Percentiles rank a stretch among this genome's conserved stretches.
These are phyloP conservation scores for Trichoderma citrinoviride DNA, from an alignment of 2,329 filamentous ascomycete species.

Conservation along the genomic window DNA sequence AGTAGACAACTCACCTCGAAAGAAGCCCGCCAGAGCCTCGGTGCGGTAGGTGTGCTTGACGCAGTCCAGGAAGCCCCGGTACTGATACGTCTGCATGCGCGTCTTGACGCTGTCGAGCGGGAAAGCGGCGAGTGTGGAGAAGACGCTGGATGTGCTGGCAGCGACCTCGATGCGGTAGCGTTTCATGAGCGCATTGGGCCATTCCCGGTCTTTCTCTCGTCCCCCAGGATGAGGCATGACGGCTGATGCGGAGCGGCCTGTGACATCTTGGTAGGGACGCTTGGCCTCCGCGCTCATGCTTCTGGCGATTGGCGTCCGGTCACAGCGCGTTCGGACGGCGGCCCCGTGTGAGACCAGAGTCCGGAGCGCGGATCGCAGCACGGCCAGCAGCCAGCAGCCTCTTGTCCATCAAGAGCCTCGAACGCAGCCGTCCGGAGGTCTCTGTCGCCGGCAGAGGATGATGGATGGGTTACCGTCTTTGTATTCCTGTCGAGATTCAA, in stretches of 20 bases:
- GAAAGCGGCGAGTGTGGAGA: constrained; percentile 78
- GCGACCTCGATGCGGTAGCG: constrained; percentile 78
- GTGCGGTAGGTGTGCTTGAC: constrained; percentile 71
- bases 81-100: constrained; percentile 84
- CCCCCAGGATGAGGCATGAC: constrained; percentile 32
- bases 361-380: constrained; percentile 33
- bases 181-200: constrained; percentile 57
- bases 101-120: constrained; percentile 88
- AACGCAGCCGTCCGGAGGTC: constrained; percentile 4
- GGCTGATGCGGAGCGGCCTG: constrained; percentile 33
- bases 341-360: constrained; percentile 32
- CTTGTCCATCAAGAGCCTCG: constrained; percentile 39
- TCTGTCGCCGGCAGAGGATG: neutral
- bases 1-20: constrained; percentile 59
- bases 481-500: neutral
- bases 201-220: constrained; percentile 28
- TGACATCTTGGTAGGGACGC: constrained; percentile 41
- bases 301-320: constrained; percentile 31
- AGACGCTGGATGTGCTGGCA: constrained; percentile 71
- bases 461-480: neutral
- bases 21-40: constrained; percentile 74
- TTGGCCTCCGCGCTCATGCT: constrained; percentile 40
- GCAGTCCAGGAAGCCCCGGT: constrained; percentile 70
- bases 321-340: constrained; percentile 31
- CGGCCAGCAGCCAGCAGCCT: constrained; percentile 38